These are phyloP conservation scores for Handroanthus guayacan DNA, from an alignment of 257 asterid species.

Conservation along the genomic window DNA sequence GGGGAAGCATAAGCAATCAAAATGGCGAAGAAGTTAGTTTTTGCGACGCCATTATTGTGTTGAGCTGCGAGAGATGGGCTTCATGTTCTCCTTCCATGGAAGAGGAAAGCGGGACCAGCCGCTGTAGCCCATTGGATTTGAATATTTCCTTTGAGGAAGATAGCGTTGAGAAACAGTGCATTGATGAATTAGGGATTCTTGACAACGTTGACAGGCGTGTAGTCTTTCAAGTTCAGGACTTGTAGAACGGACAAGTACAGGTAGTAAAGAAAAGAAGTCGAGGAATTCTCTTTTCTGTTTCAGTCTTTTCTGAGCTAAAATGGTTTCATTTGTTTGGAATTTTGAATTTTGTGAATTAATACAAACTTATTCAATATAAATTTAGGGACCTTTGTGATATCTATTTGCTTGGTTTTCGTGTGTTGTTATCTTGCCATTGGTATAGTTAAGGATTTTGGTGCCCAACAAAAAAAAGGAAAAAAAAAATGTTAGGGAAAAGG, in stretches of 20 bases:
- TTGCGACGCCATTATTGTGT: conserved; percentile 71
- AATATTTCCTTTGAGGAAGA: conserved; percentile 53
- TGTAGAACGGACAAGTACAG: conserved; percentile 3
- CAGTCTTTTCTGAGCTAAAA: not conserved
- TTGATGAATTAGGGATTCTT: conserved; percentile 61
- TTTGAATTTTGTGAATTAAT: not conserved
- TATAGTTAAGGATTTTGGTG: no score
- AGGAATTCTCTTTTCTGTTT: not conserved
- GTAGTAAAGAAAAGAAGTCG: not conserved
- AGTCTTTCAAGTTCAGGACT: conserved; percentile 44
- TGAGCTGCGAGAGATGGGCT: conserved; percentile 58
- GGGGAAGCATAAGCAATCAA: conserved; percentile 49
- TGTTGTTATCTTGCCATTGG: not conserved
- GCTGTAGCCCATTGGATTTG: conserved; percentile 60
- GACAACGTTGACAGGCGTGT: conserved; percentile 63
- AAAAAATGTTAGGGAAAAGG: no score
- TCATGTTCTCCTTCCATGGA: conserved; percentile 46
- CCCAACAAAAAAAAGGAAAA: no score
- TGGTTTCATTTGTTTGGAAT: not conserved
- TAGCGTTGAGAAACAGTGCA: conserved; percentile 32
- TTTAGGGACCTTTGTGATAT: not conserved
- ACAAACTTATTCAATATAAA: not conserved
- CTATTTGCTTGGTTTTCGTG: not conserved
- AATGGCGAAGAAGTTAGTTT: conserved; percentile 64
- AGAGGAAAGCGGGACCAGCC: conserved; percentile 39